These are phyloP conservation scores for Solanum habrochaites DNA, from an alignment of 257 asterid species.

Conservation along the genomic window DNA sequence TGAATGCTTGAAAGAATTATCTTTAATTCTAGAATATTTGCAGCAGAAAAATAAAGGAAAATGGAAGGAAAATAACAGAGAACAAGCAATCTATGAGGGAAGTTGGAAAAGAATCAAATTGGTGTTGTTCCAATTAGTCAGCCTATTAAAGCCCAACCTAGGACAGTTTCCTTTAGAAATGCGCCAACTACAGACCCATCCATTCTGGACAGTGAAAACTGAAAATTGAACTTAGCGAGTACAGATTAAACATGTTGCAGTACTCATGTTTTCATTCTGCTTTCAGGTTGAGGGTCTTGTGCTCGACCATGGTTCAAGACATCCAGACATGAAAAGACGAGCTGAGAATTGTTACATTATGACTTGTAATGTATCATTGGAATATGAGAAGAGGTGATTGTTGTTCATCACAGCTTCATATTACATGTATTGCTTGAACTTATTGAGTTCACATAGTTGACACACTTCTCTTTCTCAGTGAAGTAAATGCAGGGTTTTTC, in stretches of 20 bases:
- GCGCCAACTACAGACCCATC: neutral
- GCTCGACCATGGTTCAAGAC: slow-evolving; percentile 99
- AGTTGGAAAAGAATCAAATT: neutral
- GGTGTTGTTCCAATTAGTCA: neutral
- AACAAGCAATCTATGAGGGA: neutral
- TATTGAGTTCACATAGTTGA: slow-evolving; percentile 1
- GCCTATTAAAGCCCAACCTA: neutral
- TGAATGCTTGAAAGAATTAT: neutral
- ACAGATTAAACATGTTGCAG: neutral
- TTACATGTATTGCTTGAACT: neutral
- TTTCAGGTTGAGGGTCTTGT: slow-evolving; percentile 95
- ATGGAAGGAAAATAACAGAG: neutral
- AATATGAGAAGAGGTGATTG: slow-evolving; percentile 89
- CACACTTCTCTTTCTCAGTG: slow-evolving; percentile 43
- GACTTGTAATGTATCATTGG: slow-evolving; percentile 86
- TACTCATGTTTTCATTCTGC: slow-evolving; percentile 5
- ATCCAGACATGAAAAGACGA: slow-evolving; percentile 98
- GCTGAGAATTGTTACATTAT: slow-evolving; percentile 88
- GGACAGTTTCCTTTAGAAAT: neutral
- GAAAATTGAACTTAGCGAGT: neutral
- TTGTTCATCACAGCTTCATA: neutral
- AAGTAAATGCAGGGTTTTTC: slow-evolving; percentile 94
- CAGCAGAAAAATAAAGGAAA: neutral
- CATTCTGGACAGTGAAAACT: neutral
- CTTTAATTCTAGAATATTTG: neutral